phyloP scores from a whole-genome alignment of 2,329 filamentous ascomycete genomes.

The Blastomyces silverae region DNA sequence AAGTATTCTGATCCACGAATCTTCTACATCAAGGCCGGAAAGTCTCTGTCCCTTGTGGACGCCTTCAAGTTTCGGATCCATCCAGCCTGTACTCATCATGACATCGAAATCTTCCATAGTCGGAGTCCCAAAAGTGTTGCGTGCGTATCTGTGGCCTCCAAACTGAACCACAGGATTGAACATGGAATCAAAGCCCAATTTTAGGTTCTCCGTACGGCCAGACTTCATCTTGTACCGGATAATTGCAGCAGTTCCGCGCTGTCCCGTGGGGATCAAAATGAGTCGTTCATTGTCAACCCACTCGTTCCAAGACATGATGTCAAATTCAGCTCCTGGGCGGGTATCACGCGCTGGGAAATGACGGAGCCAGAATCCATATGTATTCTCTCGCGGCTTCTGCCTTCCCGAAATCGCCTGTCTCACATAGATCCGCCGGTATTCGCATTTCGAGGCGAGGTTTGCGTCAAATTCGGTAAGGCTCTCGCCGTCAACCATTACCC shows the following conservation, averaged over 20 bases:
- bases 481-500: constrained; percentile 6
- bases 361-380: constrained; percentile 15
- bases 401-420: constrained; percentile 10
- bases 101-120: constrained; percentile 12
- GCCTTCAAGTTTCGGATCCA: constrained; percentile 9
- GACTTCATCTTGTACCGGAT: constrained; percentile 11
- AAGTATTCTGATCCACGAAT: constrained; percentile 5
- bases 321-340: constrained; percentile 9
- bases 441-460: neutral
- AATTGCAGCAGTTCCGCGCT: constrained; percentile 11
- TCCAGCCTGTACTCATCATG: constrained; percentile 14
- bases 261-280: constrained; percentile 12
- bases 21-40: constrained; percentile 1
- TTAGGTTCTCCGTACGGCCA: constrained; percentile 9
- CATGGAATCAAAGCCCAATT: constrained; percentile 14
- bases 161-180: constrained; percentile 17
- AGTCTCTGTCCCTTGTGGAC: constrained; percentile 10
- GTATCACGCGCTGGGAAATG: constrained; percentile 8
- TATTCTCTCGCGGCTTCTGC: neutral
- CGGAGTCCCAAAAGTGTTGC: constrained; percentile 6
- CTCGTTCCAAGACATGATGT: constrained; percentile 12
- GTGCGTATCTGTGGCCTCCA: constrained; percentile 13
- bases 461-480: constrained; percentile 6
- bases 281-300: constrained; percentile 9
- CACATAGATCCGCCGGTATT: constrained; percentile 14